phyloP scores from a whole-genome alignment of 768 basidiomycete species.

The Hericium erinaceus region DNA sequence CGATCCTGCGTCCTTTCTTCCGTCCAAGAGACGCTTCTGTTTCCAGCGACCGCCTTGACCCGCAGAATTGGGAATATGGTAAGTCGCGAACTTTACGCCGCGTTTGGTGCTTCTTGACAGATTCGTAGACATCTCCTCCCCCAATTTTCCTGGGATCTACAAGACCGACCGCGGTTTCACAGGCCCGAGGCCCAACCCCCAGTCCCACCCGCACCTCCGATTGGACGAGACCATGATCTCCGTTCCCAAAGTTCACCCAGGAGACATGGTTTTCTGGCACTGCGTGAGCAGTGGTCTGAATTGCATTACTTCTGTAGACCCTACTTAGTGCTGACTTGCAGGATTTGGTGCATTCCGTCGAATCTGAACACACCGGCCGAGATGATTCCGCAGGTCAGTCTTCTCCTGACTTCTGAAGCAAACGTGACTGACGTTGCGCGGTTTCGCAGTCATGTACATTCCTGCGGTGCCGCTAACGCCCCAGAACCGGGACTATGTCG shows the following conservation, averaged over 20 bases:
- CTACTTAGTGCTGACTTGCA: background rate
- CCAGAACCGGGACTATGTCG: slow-evolving; percentile 20
- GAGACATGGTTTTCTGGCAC: slow-evolving; percentile 30
- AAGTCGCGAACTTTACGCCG: background rate
- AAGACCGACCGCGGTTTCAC: background rate
- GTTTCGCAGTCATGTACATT: slow-evolving; percentile 10
- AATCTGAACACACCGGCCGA: slow-evolving; percentile 12
- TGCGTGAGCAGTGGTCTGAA: slow-evolving; percentile 12
- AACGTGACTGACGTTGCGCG: too few species aligned
- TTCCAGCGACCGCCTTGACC: slow-evolving; percentile 8
- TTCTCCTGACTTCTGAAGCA: background rate
- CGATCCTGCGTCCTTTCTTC: slow-evolving; percentile 29
- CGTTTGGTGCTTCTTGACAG: background rate
- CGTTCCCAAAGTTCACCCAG: slow-evolving; percentile 25
- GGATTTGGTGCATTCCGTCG: slow-evolving; percentile 18
- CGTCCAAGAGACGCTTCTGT: slow-evolving; percentile 5
- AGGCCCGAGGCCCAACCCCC: slow-evolving; percentile 15
- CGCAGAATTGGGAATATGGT: slow-evolving; percentile 15
- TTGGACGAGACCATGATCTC: slow-evolving; percentile 23
- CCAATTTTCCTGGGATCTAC: slow-evolving; percentile 15
- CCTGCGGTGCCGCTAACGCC: slow-evolving; percentile 20
- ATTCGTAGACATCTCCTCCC: slow-evolving; percentile 2
- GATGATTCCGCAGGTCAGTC: background rate
- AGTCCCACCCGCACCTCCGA: slow-evolving; percentile 28
- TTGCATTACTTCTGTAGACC: background rate